These are phyloP conservation scores for Arachnopeziza araneosa DNA, from an alignment of 2,329 filamentous ascomycete genomes.

Conservation along the genomic window DNA sequence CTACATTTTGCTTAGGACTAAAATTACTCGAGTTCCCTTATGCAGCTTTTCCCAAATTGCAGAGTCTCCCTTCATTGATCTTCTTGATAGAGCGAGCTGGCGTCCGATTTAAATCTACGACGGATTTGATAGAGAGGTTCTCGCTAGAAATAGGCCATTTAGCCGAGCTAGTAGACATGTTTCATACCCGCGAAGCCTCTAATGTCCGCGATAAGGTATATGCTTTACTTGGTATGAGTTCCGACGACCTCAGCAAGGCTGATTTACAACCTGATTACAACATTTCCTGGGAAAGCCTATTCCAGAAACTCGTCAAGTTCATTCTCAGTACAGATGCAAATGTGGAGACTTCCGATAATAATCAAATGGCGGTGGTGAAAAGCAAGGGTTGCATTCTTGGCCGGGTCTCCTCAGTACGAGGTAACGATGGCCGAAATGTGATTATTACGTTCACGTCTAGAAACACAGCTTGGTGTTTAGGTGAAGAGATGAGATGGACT, in stretches of 20 bases:
- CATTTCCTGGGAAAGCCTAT: constrained; percentile 9
- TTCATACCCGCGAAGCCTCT: constrained; percentile 11
- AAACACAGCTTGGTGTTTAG: neutral
- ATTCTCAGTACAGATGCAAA: constrained; percentile 7
- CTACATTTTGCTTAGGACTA: neutral
- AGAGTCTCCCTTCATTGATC: constrained; percentile 10
- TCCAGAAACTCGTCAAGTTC: constrained; percentile 10
- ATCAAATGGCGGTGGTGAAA: constrained; percentile 9
- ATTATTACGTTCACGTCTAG: constrained; percentile 1
- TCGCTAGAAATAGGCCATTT: constrained; percentile 7
- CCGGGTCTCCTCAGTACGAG: neutral
- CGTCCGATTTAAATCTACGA: constrained; percentile 5
- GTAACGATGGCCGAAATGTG: constrained; percentile 1
- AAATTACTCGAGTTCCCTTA: neutral
- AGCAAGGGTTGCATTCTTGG: constrained; percentile 12
- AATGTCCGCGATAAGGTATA: constrained; percentile 11
- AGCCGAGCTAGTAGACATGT: constrained; percentile 16
- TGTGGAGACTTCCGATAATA: constrained; percentile 6
- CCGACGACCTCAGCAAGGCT: constrained; percentile 10
- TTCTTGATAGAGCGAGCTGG: constrained; percentile 4
- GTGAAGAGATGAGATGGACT: constrained; percentile 1
- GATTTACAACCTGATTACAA: constrained; percentile 10
- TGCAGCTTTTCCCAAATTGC: constrained; percentile 6
- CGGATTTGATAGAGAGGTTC: neutral
- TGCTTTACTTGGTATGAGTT: constrained; percentile 17